These are phyloP conservation scores for Xylaria scruposa DNA, from an alignment of 495 filamentous ascomycete genomes.

Conservation along the genomic window DNA sequence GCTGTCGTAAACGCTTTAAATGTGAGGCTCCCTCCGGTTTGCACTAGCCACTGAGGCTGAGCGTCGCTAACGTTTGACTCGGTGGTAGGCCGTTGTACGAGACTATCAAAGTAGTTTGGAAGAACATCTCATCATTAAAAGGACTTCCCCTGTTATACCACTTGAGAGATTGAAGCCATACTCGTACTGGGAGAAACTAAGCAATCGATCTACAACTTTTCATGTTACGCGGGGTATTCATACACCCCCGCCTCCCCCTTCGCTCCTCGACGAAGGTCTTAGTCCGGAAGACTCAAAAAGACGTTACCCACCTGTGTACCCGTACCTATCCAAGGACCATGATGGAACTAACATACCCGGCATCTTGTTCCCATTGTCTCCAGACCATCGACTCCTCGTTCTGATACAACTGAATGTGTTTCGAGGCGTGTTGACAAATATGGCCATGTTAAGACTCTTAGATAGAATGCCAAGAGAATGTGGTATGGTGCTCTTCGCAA, in stretches of 20 bases:
- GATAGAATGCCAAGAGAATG: slow-evolving; percentile 38
- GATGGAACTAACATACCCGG: slow-evolving; percentile 17
- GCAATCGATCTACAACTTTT: background rate
- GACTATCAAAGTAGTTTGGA: slow-evolving; percentile 7
- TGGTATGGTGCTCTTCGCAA: slow-evolving; percentile 29
- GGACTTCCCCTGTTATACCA: slow-evolving; percentile 2
- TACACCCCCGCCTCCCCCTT: background rate
- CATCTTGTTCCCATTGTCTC: slow-evolving; percentile 43
- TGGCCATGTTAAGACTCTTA: slow-evolving; percentile 37
- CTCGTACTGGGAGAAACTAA: slow-evolving; percentile 26
- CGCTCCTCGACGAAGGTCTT: background rate
- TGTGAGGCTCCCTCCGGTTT: background rate
- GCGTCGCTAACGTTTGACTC: background rate
- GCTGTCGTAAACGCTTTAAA: background rate
- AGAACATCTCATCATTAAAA: background rate
- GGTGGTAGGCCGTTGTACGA: background rate
- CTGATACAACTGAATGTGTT: slow-evolving; percentile 50
- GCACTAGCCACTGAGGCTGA: background rate
- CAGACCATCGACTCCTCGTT: slow-evolving; percentile 42
- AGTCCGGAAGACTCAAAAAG: background rate
- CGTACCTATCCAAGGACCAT: slow-evolving; percentile 30
- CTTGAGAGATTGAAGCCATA: slow-evolving; percentile 15
- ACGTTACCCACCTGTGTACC: slow-evolving; percentile 35
- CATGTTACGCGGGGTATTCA: background rate
- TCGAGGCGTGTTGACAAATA: slow-evolving; percentile 42